These are phyloP conservation scores for Prinsepia uniflora DNA, from an alignment of 306 rosid species.

Conservation along the genomic window DNA sequence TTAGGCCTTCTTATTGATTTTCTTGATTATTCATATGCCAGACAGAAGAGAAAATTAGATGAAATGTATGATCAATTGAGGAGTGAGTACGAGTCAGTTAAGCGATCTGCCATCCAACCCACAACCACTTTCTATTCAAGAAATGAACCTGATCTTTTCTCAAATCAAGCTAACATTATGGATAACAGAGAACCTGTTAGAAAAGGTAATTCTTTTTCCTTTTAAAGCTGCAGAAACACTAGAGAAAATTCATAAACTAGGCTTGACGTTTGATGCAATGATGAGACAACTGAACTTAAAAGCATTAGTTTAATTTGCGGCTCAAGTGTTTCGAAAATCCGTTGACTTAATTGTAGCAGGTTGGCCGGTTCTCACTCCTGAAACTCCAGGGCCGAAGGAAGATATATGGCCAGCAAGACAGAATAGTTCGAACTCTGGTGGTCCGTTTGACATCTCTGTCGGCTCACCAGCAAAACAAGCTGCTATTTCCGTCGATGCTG, in stretches of 20 bases:
- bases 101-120: slow-evolving; percentile 87
- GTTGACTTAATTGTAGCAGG: slow-evolving; percentile 90
- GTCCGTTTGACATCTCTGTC: slow-evolving; percentile 68
- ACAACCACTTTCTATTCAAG: slow-evolving; percentile 69
- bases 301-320: not conserved
- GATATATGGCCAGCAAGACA: slow-evolving; percentile 91
- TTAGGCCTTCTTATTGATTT: slow-evolving; percentile 15
- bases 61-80: slow-evolving; percentile 98
- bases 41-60: slow-evolving; percentile 99
- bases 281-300: slow-evolving; percentile 14
- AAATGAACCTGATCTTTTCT: slow-evolving; percentile 80
- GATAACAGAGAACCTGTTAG: slow-evolving; percentile 68
- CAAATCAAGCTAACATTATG: slow-evolving; percentile 62
- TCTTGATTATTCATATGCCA: slow-evolving; percentile 31
- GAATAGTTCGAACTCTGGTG: slow-evolving; percentile 79
- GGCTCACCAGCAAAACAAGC: slow-evolving; percentile 79
- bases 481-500: slow-evolving; percentile 49
- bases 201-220: slow-evolving; percentile 60
- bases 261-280: not conserved
- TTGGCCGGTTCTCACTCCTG: slow-evolving; percentile 67
- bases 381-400: slow-evolving; percentile 98
- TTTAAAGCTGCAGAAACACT: slow-evolving; percentile 9
- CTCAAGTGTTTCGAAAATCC: slow-evolving; percentile 67
- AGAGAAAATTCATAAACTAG: not conserved
- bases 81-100: slow-evolving; percentile 66